Conservation (phyloP, 495 filamentous ascomycete species). For the Amorphotheca resinae region DNA sequence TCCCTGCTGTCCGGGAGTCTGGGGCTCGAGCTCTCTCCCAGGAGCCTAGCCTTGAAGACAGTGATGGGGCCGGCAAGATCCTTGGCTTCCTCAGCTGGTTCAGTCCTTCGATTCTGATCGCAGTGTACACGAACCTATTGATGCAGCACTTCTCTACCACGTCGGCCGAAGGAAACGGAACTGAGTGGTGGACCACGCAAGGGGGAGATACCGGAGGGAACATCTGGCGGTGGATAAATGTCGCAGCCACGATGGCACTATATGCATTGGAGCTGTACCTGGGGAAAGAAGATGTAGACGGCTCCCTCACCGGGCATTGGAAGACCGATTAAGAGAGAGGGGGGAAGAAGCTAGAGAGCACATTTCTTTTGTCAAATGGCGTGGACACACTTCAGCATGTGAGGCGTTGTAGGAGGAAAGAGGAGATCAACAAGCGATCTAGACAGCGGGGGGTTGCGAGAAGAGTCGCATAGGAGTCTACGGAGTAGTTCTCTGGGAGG, state of each 20-base stretch:
- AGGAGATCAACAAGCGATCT: not conserved
- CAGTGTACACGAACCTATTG: slow-evolving; percentile 91
- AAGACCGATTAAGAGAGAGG: slow-evolving; percentile 74
- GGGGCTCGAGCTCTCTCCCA: slow-evolving; percentile 71
- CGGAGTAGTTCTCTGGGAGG: not conserved
- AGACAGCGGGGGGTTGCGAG: not conserved
- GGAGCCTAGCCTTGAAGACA: slow-evolving; percentile 73
- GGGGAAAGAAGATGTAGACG: slow-evolving; percentile 62
- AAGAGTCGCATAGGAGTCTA: not conserved
- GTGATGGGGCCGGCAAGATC: slow-evolving; percentile 65
- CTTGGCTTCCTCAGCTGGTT: slow-evolving; percentile 82
- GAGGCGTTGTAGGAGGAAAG: not conserved
- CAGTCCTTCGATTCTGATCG: slow-evolving; percentile 80
- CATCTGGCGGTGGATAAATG: slow-evolving; percentile 85
- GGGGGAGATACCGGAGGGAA: slow-evolving; percentile 70
- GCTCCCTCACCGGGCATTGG: slow-evolving; percentile 66
- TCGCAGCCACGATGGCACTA: slow-evolving; percentile 72
- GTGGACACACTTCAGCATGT: not conserved
- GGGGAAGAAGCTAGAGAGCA: not conserved
- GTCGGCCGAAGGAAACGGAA: slow-evolving; percentile 42
- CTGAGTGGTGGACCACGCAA: slow-evolving; percentile 74
- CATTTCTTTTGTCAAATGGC: slow-evolving; percentile 9
- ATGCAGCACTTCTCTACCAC: slow-evolving; percentile 86
- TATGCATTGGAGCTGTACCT: slow-evolving; percentile 84
- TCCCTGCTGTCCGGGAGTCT: slow-evolving; percentile 78